A percentile compares a stretch with the other conserved stretches of the same genome.
Evolutionary conservation across 106 monocot genomes (phyloP).

Genomic region (Chionographis japonica): DNA sequence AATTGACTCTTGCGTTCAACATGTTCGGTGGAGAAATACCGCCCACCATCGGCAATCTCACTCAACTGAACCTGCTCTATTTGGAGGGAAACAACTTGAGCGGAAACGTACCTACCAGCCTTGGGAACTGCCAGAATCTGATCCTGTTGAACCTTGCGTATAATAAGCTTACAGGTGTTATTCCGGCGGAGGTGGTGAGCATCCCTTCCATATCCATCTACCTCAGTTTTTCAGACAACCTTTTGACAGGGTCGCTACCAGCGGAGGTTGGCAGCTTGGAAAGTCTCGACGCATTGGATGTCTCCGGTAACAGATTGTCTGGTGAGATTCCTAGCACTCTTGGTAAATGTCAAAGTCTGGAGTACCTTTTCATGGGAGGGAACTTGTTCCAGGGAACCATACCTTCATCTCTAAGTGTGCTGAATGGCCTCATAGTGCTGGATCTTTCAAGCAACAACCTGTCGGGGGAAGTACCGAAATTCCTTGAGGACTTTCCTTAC

Average conservation of each 20-base stretch:
- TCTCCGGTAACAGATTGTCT: slow-evolving; percentile 7
- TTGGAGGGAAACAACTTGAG: not conserved
- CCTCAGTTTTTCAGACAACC: slow-evolving; percentile 11
- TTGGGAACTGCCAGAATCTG: not conserved
- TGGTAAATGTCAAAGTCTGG: not conserved
- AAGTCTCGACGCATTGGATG: not conserved
- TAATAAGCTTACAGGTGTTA: slow-evolving; percentile 3
- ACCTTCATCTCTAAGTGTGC: not conserved
- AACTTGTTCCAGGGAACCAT: slow-evolving; percentile 18
- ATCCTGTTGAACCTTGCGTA: not conserved
- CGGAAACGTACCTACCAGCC: not conserved
- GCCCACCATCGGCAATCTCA: not conserved
- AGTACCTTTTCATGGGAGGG: slow-evolving; percentile 2
- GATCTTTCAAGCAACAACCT: slow-evolving; percentile 20
- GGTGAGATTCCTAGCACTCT: slow-evolving; percentile 9
- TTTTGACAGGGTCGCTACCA: slow-evolving; percentile 2
- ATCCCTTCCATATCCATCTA: not conserved
- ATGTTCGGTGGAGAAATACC: not conserved
- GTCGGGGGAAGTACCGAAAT: slow-evolving; percentile 4
- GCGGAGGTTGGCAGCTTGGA: slow-evolving; percentile 5
- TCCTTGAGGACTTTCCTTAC: not conserved
- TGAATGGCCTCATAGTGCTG: not conserved
- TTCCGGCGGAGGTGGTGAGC: not conserved
- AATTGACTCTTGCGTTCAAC: not conserved
- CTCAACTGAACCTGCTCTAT: not conserved